Base-by-base conservation (phyloP, 139 green algal genomes). In the Pleodorina starrii region DNA sequence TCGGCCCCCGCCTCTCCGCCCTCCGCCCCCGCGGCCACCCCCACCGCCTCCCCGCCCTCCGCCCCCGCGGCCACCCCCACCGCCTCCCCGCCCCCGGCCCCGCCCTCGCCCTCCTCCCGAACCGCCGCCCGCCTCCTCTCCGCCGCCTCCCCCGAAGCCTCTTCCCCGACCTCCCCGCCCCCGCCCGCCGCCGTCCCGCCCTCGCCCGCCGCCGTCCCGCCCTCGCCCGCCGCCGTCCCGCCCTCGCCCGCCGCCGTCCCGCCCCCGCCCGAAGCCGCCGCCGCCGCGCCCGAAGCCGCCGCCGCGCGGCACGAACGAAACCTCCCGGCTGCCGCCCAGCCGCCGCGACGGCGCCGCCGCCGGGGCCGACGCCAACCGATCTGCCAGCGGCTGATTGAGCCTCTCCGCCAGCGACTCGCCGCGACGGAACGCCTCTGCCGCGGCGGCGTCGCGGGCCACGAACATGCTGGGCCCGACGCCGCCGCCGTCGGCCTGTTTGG, bases 401-500 rank as follows among this genome's bases (percentile, higher is more conserved):
- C 91, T 44, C 29, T 42, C 89, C 32, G 88, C 86, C 36, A 95
- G 57, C 0, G 92, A 96, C 87, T 94, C 91, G 3, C 91, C 54
- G 27, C 91, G 79, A 60, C 88, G 85, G 91, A 97, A 98, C 12
- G 96, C 96, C 27, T 91, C 86, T 23, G 94, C 92, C 23, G 96
- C 91, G 14, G 88, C 90, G 1, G 93, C 90, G 50, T 98, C 95
- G 60, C 92, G 93, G 0, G 95, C 96, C 5, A 90, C 96, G 90
- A 94, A 97, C 96, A 98, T 97, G 23, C 90, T 82, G 0, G 94
- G 95, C 68, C 51, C 68, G 76, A 42, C 25, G 38, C 27, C 69
- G 40, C 32, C 36, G 35, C 68, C 73, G 23, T 9, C 54, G 66
- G 35, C 78, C 11, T 60, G 23, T 25, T 51, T 16, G 57, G 69